Conservation (phyloP, 768 basidiomycete genomes). For the Panellus pusillus region DNA sequence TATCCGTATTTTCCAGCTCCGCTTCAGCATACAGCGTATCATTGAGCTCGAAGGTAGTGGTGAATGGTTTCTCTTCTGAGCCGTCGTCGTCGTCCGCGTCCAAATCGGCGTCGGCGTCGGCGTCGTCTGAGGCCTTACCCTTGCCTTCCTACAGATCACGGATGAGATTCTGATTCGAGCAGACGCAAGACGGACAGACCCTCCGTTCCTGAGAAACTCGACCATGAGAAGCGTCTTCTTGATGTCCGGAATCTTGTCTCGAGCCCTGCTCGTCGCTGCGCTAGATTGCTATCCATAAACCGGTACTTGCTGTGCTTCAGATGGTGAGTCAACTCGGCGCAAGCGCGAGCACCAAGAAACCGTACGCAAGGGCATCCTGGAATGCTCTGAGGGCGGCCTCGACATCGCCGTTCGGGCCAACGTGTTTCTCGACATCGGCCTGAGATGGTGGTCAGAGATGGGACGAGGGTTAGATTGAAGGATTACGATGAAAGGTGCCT, state of each 20-base stretch:
- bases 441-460: conserved; percentile 31
- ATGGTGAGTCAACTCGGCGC: conserved; percentile 20
- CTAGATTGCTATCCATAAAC: conserved; percentile 91
- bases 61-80: conserved; percentile 49
- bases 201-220: conserved; percentile 72
- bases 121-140: conserved; percentile 40
- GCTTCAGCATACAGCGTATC: conserved; percentile 96
- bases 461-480: not conserved
- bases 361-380: conserved; percentile 94
- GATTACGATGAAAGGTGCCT: conserved; percentile 91
- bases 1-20: conserved; percentile 80
- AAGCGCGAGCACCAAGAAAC: conserved; percentile 11
- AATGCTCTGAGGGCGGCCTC: conserved; percentile 78
- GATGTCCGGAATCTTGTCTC: conserved; percentile 97
- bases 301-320: conserved; percentile 86
- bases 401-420: conserved; percentile 75
- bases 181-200: conserved; percentile 39
- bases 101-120: conserved; percentile 53
- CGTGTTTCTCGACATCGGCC: conserved; percentile 85
- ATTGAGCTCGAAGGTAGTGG: conserved; percentile 91
- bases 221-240: conserved; percentile 91
- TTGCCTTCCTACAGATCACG: conserved; percentile 58
- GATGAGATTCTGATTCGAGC: conserved; percentile 1
- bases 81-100: conserved; percentile 36
- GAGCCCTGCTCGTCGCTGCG: conserved; percentile 73